Percentiles rank a stretch among this genome's conserved stretches.
phyloP scores from a whole-genome alignment of 192 early-diverging fungal species.

The Coemansia sp. region DNA sequence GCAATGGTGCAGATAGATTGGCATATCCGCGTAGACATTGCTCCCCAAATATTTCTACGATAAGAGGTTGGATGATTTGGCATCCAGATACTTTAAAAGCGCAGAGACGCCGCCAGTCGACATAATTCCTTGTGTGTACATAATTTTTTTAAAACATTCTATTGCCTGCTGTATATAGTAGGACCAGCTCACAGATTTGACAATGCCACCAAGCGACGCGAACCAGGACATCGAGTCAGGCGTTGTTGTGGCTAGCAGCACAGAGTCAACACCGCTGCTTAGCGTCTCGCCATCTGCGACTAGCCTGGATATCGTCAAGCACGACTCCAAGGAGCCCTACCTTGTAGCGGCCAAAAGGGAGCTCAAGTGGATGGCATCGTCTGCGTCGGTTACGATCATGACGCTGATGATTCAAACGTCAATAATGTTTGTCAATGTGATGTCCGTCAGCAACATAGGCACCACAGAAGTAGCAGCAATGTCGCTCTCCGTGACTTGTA shows the following conservation, averaged over 20 bases:
- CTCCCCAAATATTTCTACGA: not conserved
- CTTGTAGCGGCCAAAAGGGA: constrained; percentile 26
- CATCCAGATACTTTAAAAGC: not conserved
- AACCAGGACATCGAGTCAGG: constrained; percentile 7
- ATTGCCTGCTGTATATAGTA: not conserved
- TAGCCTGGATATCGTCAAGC: constrained; percentile 29
- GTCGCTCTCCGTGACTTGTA: constrained; percentile 73
- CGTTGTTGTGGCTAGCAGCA: not conserved
- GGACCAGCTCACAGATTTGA: not conserved
- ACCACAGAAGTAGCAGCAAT: constrained; percentile 70
- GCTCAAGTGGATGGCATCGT: constrained; percentile 37
- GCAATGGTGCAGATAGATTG: not conserved
- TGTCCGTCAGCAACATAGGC: constrained; percentile 69
- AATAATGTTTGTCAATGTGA: constrained; percentile 64
- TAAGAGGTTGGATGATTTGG: not conserved
- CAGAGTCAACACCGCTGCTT: constrained; percentile 32
- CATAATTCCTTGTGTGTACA: not conserved
- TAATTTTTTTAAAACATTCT: not conserved
- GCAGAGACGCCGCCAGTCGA: not conserved
- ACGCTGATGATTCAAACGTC: constrained; percentile 69
- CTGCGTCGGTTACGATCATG: constrained; percentile 33
- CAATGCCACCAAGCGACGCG: not conserved
- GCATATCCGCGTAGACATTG: not conserved
- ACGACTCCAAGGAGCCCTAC: constrained; percentile 29
- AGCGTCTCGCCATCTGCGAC: constrained; percentile 34